phyloP scores from a whole-genome alignment of 1,284 basidiomycete genomes.

The Ustilago tritici region DNA sequence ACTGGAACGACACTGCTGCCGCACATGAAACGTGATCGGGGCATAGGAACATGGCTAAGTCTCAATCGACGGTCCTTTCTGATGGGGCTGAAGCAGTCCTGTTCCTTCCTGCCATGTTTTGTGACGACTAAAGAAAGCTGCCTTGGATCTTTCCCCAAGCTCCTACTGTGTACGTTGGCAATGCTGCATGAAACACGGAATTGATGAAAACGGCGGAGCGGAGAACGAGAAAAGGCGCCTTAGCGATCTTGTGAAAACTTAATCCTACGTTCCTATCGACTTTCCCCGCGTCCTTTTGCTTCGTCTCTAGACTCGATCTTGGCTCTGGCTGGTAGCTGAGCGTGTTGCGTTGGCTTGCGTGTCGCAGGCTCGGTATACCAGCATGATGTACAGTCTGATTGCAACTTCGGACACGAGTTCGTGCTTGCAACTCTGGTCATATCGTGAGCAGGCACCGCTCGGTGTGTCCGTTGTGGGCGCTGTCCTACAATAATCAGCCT shows the following conservation, averaged over 20 bases:
- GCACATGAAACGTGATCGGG: no score
- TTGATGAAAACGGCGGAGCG: neutral
- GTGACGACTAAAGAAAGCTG: neutral
- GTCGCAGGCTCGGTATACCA: no score
- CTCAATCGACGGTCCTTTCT: no score
- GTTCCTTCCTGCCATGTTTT: no score
- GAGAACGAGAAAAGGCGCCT: neutral
- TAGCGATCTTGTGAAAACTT: conserved; percentile 2
- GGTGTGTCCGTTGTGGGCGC: no score
- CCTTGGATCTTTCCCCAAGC: neutral
- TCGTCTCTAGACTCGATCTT: neutral
- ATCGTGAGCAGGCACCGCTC: no score
- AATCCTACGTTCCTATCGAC: neutral
- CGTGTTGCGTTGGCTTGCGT: no score
- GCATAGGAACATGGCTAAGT: neutral
- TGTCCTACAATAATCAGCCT: no score
- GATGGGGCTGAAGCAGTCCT: no score
- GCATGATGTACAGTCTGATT: no score
- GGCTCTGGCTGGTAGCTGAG: neutral
- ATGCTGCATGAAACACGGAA: neutral
- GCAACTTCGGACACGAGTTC: no score
- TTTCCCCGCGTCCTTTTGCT: conserved; percentile 5
- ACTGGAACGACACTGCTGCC: neutral
- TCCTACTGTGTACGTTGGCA: neutral
- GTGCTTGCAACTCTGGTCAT: no score